Percentiles rank a stretch among this genome's conserved stretches.
Conservation (phyloP, 345 rosid species). For the Brassica cretica region DNA sequence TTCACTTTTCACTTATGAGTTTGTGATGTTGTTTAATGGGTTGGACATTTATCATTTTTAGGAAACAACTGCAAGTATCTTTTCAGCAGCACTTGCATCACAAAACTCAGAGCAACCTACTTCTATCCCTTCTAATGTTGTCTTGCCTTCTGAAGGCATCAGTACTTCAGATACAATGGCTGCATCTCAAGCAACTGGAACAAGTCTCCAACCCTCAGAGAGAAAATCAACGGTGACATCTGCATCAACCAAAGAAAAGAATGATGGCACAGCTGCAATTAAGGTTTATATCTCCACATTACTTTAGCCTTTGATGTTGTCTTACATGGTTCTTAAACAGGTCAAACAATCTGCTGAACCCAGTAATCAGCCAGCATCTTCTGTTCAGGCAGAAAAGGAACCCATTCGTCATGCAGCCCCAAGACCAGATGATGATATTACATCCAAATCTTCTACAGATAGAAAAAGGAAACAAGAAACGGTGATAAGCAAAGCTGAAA, state of each 20-base stretch:
- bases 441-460: conserved; percentile 32
- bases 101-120: conserved; percentile 52
- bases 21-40: not conserved
- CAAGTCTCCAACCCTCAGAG: conserved; percentile 41
- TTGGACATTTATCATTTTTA: conserved; percentile 32
- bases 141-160: conserved; percentile 41
- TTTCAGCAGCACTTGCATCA: conserved; percentile 74
- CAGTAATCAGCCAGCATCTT: conserved; percentile 33
- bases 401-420: conserved; percentile 29
- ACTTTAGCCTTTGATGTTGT: conserved; percentile 20
- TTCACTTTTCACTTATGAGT: not conserved
- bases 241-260: conserved; percentile 37
- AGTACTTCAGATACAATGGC: conserved; percentile 50
- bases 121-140: conserved; percentile 43
- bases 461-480: conserved; percentile 37
- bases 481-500: conserved; percentile 15
- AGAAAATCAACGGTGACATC: conserved; percentile 36
- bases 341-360: conserved; percentile 37
- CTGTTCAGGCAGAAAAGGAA: conserved; percentile 36
- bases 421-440: conserved; percentile 32
- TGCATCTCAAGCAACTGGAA: conserved; percentile 38
- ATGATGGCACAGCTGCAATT: conserved; percentile 28
- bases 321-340: conserved; percentile 34
- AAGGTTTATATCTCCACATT: conserved; percentile 40
- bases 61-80: conserved; percentile 78